These are phyloP conservation scores for Zoysia pacifica DNA, from an alignment of 176 grass and related monocot species.

Conservation along the genomic window DNA sequence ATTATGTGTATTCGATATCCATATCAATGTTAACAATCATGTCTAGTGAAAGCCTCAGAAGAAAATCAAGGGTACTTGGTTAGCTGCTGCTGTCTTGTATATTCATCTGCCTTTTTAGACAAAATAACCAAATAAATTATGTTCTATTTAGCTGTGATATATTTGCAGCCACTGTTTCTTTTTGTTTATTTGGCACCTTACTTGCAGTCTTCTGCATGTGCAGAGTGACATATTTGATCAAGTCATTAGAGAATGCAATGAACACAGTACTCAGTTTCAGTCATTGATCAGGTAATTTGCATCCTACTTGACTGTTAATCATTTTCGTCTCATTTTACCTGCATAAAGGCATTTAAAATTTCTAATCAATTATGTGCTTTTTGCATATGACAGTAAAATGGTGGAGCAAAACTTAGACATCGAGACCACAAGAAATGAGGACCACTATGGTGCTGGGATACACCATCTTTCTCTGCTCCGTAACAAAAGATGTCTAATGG, in stretches of 20 bases:
- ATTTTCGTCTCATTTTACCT: constrained; percentile 7
- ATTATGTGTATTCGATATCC: not conserved
- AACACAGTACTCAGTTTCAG: constrained; percentile 83
- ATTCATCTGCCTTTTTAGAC: not conserved
- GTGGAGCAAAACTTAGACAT: constrained; percentile 84
- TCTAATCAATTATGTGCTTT: constrained; percentile 8
- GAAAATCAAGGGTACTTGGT: not conserved
- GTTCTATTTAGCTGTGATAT: not conserved
- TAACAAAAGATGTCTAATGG: constrained; percentile 98
- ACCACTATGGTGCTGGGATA: constrained; percentile 89
- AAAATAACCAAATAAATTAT: not conserved
- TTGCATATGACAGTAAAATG: constrained; percentile 68
- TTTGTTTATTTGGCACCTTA: constrained; percentile 22
- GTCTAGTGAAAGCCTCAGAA: not conserved
- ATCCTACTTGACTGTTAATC: constrained; percentile 11
- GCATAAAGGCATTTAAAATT: not conserved
- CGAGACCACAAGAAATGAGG: constrained; percentile 76
- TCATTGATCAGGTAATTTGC: constrained; percentile 69
- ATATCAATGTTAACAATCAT: not conserved
- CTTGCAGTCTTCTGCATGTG: constrained; percentile 8
- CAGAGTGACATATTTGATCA: constrained; percentile 90
- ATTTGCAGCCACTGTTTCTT: constrained; percentile 16
- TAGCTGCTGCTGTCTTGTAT: not conserved
- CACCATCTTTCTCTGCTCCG: constrained; percentile 91
- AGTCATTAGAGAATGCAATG: constrained; percentile 82